These are phyloP conservation scores for Trichoderma breve DNA, from an alignment of 2,329 filamentous ascomycete genomes.

Conservation along the genomic window DNA sequence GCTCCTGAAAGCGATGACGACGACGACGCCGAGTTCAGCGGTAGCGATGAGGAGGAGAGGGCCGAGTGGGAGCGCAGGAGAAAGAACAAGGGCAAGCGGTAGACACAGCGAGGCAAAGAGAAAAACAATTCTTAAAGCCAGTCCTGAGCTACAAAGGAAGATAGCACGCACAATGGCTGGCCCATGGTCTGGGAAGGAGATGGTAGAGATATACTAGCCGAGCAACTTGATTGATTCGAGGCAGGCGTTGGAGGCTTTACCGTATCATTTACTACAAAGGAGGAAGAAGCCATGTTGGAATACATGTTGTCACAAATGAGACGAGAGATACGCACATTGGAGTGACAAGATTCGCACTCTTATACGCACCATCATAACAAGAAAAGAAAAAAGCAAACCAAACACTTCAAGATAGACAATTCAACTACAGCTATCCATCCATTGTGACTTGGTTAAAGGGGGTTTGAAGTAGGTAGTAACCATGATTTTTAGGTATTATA, in stretches of 20 bases:
- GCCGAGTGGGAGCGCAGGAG: slow-evolving; percentile 58
- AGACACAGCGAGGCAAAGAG: background rate
- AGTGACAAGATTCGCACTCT: slow-evolving; percentile 2
- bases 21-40: slow-evolving; percentile 61
- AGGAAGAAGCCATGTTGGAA: slow-evolving; percentile 4
- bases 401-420: background rate
- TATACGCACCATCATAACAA: background rate
- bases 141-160: background rate
- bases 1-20: slow-evolving; percentile 38
- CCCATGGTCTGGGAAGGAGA: background rate
- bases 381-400: background rate
- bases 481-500: background rate
- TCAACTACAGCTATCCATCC: background rate
- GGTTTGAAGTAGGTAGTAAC: background rate
- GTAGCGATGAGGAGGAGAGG: slow-evolving; percentile 63
- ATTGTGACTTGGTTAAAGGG: background rate
- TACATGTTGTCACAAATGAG: background rate
- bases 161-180: background rate
- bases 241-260: slow-evolving; percentile 16
- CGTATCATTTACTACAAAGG: background rate
- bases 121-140: background rate
- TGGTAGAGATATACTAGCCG: background rate
- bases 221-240: background rate
- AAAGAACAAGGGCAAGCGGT: slow-evolving; percentile 32
- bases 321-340: background rate